Conservation (phyloP, 352 stramenopile genomes). For the Phytopythium montanum region DNA sequence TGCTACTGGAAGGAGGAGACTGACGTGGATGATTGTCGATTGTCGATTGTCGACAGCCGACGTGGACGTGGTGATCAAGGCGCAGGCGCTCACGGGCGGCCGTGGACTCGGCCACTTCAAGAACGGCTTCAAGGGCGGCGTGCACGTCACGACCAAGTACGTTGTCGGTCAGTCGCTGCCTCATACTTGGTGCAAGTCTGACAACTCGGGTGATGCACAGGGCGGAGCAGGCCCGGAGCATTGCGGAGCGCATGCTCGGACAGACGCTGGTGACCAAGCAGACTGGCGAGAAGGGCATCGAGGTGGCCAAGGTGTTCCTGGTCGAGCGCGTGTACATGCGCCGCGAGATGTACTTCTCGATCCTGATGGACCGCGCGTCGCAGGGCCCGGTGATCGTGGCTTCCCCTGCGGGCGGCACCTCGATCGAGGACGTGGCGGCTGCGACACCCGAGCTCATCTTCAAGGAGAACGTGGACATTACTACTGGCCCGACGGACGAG, state of each 20-base stretch:
- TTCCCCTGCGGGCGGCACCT: slow-evolving; percentile 92
- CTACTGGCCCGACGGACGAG: slow-evolving; percentile 82
- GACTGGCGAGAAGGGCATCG: slow-evolving; percentile 84
- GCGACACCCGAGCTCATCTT: slow-evolving; percentile 92
- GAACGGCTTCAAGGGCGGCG: slow-evolving; percentile 97
- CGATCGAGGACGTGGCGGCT: slow-evolving; percentile 97
- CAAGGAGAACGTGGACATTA: slow-evolving; percentile 95
- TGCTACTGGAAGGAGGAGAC: not conserved
- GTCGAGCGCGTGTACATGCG: slow-evolving; percentile 93
- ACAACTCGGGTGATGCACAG: not conserved
- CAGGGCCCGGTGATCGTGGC: slow-evolving; percentile 96
- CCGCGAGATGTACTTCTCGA: slow-evolving; percentile 98
- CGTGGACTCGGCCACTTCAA: slow-evolving; percentile 95
- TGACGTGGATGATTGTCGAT: not conserved
- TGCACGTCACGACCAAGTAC: slow-evolving; percentile 93
- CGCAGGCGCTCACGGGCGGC: slow-evolving; percentile 96
- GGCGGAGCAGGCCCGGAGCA: slow-evolving; percentile 71
- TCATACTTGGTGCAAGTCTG: not conserved
- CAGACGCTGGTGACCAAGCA: slow-evolving; percentile 97
- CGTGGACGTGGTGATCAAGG: slow-evolving; percentile 95
- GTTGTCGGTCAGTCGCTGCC: not conserved
- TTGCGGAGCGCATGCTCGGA: slow-evolving; percentile 90
- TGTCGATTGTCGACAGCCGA: slow-evolving; percentile 25
- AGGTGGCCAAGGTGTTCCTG: slow-evolving; percentile 90
- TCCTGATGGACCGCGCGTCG: slow-evolving; percentile 96